A percentile compares a stretch with the other conserved stretches of the same genome.
phyloP scores from a whole-genome alignment of 495 filamentous ascomycete genomes.

The Annulohypoxylon moriforme region DNA sequence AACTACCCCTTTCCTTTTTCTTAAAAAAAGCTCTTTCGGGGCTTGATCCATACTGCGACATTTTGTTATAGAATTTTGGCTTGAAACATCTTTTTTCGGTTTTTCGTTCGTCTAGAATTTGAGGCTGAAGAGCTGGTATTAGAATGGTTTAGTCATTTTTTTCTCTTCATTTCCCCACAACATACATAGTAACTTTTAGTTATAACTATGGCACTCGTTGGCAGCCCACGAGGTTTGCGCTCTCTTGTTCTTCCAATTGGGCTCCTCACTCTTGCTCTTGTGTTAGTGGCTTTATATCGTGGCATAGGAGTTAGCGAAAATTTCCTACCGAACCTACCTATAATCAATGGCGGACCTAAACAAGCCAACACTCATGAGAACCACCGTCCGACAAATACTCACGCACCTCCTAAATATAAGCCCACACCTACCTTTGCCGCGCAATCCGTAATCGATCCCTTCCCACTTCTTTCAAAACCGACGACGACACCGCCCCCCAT shows the following conservation, averaged over 20 bases:
- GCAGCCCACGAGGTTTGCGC: slow-evolving; percentile 44
- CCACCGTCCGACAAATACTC: slow-evolving; percentile 44
- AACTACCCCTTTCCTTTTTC: slow-evolving; percentile 17
- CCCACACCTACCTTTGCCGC: slow-evolving; percentile 40
- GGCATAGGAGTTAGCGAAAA: slow-evolving; percentile 21
- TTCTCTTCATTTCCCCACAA: slow-evolving; percentile 7
- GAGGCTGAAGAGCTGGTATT: slow-evolving; percentile 12
- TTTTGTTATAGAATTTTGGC: not conserved
- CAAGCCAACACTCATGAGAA: slow-evolving; percentile 26
- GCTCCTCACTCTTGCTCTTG: slow-evolving; percentile 41
- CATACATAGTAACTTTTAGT: slow-evolving; percentile 29
- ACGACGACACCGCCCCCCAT: slow-evolving; percentile 48
- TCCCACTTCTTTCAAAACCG: slow-evolving; percentile 38
- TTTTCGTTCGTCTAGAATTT: not conserved
- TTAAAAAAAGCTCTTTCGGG: slow-evolving; percentile 1
- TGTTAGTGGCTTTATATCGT: slow-evolving; percentile 38
- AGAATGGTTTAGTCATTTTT: slow-evolving; percentile 27
- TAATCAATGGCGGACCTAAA: slow-evolving; percentile 30
- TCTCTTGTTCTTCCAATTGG: slow-evolving; percentile 38
- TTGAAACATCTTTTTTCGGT: not conserved
- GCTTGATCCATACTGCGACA: not conserved
- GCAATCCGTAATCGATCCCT: slow-evolving; percentile 43
- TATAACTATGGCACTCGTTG: slow-evolving; percentile 38
- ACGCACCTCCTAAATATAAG: slow-evolving; percentile 51
- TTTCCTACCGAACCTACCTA: slow-evolving; percentile 42